phyloP scores from a whole-genome alignment of 192 early-diverging fungal genomes.

The Thoreauomyces humboldtii region DNA sequence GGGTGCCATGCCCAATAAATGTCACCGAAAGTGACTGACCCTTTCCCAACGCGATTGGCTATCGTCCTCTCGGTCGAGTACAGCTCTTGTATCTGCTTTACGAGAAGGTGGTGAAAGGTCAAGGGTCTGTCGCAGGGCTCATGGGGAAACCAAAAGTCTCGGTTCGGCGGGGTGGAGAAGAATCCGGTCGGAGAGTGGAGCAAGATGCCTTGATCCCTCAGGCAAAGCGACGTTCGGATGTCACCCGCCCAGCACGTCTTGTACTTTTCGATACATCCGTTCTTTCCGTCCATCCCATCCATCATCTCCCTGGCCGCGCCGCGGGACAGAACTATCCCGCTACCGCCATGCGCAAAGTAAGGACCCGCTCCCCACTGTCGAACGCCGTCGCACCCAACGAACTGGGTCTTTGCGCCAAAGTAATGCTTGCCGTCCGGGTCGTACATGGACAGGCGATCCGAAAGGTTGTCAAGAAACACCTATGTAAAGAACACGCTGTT shows the following conservation, averaged over 20 bases:
- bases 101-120: conserved; percentile 54
- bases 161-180: conserved; percentile 29
- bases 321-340: conserved; percentile 51
- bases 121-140: conserved; percentile 47
- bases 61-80: conserved; percentile 22
- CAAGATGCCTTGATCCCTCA: conserved; percentile 49
- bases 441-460: conserved; percentile 22
- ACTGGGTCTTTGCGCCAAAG: conserved; percentile 42
- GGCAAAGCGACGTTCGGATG: conserved; percentile 52
- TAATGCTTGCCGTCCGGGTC: conserved; percentile 42
- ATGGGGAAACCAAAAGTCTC: conserved; percentile 28
- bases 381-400: conserved; percentile 54
- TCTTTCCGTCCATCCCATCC: conserved; percentile 23
- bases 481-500: no score
- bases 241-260: conserved; percentile 60
- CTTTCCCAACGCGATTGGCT: neutral
- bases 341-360: conserved; percentile 58
- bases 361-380: conserved; percentile 40
- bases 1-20: conserved; percentile 8
- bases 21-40: conserved; percentile 15
- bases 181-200: conserved; percentile 19
- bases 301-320: conserved; percentile 45
- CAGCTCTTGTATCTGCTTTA: conserved; percentile 41
- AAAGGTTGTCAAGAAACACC: conserved; percentile 54
- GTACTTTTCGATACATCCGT: conserved; percentile 47